These are phyloP conservation scores for Ophiostoma ulmi DNA, from an alignment of 2,329 filamentous ascomycete species.

Conservation along the genomic window DNA sequence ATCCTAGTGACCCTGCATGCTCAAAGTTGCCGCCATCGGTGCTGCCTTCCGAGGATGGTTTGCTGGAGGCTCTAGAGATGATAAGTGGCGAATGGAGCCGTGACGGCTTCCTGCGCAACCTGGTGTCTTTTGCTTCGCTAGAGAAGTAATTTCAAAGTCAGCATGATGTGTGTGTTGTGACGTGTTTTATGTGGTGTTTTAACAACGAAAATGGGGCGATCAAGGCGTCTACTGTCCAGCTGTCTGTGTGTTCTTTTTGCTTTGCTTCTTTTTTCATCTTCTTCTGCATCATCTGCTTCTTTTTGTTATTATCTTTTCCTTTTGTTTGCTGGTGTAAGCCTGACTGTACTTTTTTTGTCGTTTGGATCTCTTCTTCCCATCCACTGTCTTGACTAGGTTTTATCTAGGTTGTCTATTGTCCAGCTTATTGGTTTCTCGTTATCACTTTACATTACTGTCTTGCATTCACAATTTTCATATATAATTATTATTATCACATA, in stretches of 20 bases:
- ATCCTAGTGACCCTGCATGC: conserved; percentile 46
- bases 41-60: conserved; percentile 60
- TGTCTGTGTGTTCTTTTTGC: conserved; percentile 8
- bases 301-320: neutral
- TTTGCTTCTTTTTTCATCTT: neutral
- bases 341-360: neutral
- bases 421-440: neutral
- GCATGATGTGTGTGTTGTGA: neutral
- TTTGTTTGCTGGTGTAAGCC: conserved; percentile 10
- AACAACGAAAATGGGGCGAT: conserved; percentile 13
- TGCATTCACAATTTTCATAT: conserved; percentile 7
- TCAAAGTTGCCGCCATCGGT: conserved; percentile 54
- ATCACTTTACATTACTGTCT: neutral
- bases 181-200: conserved; percentile 18
- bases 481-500: neutral
- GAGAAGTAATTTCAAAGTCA: conserved; percentile 30
- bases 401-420: neutral
- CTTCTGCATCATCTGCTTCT: neutral
- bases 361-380: neutral
- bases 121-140: conserved; percentile 59
- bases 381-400: neutral
- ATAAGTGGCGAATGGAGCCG: conserved; percentile 57
- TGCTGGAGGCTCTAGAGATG: conserved; percentile 64
- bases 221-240: conserved; percentile 14
- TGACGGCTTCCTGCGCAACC: conserved; percentile 61